phyloP scores from a whole-genome alignment of 2,329 filamentous ascomycete genomes.

The Leptosphaerulina australis region DNA sequence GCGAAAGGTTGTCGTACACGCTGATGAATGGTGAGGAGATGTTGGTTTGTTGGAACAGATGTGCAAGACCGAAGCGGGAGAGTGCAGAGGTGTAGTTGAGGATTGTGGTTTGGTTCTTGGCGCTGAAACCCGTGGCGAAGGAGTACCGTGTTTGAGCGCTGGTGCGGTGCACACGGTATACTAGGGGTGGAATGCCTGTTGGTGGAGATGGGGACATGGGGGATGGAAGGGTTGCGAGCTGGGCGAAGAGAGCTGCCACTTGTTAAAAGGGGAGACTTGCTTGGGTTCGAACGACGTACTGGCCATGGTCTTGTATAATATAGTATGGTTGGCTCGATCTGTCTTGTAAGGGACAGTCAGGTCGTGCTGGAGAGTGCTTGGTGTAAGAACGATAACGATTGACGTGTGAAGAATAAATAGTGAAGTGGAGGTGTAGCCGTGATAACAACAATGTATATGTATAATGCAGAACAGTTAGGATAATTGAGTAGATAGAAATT shows the following conservation, averaged over 20 bases:
- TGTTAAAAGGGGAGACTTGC: too few species aligned
- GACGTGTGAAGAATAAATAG: too few species aligned
- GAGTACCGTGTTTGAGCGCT: conserved; percentile 40
- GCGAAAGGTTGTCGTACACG: conserved; percentile 36
- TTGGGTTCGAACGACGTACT: too few species aligned
- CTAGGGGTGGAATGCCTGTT: conserved; percentile 30
- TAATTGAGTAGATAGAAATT: background rate
- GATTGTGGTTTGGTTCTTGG: conserved; percentile 47
- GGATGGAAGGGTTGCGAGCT: conserved; percentile 5
- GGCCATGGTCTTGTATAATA: conserved; percentile 21
- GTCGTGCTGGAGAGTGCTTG: background rate
- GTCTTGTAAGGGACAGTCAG: background rate
- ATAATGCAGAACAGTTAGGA: background rate
- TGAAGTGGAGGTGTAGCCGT: background rate
- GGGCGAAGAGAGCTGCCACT: conserved; percentile 22
- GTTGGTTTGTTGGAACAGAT: conserved; percentile 43
- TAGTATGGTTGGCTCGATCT: background rate
- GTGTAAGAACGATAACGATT: background rate
- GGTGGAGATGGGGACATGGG: conserved; percentile 20
- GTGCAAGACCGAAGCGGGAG: conserved; percentile 38
- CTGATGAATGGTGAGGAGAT: conserved; percentile 44
- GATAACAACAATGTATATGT: background rate
- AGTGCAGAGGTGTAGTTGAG: conserved; percentile 32
- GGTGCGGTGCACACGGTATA: conserved; percentile 42
- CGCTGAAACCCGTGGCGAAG: conserved; percentile 39